Base-by-base conservation (phyloP, 1,284 basidiomycete species). In the Rhodotorula sp. region DNA sequence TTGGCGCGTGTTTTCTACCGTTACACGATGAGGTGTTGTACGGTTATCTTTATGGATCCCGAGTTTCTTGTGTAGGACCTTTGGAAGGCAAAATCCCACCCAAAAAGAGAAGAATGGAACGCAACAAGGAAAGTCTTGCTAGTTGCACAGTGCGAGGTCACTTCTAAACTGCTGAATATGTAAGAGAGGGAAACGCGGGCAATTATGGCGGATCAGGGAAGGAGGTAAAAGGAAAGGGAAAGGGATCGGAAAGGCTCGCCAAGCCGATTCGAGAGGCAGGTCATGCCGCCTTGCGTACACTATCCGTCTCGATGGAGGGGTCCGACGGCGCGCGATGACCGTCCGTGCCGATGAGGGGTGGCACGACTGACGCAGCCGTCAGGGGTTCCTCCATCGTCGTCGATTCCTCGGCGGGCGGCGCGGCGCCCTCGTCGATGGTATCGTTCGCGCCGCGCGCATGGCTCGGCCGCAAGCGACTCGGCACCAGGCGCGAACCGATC, bases 401-500 rank as follows among this genome's bases (percentile, higher is more conserved):
- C 37, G 12, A 6, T 12, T 15, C 24, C 60, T 18, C 8, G 24
- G 17, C 30, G 18, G 30, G 6, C 30, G 44, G 29, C 10, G 62
- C 49, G 0, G 51, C 46, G 58, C 64, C 24, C 14, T 42, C 56
- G 55, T 26, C 33, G 29, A 59, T 26, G 26, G 17, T 26, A 18
- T 46, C 58, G 8, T 48, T 45, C 17, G 20, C 42, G 29, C 46
- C 44, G 14, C 54, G 53, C 54, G 67, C 66, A 30, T 33, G 61
- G 33, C 62, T 61, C 26, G 29, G 49, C 10, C 53, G 53, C n/a
- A 54, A 46, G 24, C 56, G 54, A 51, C 45, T 18, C 48, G 46
- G 56, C 62, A 71, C 53, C 42, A 71, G 58, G 22, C 65, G 46
- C 17, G 59, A 51, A 8, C 46, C 49, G 49, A 68, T 24, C 18